Percentiles rank a stretch among this genome's conserved stretches.
These are phyloP conservation scores for Penicillium daleae DNA, from an alignment of 495 filamentous ascomycete genomes.

Conservation along the genomic window DNA sequence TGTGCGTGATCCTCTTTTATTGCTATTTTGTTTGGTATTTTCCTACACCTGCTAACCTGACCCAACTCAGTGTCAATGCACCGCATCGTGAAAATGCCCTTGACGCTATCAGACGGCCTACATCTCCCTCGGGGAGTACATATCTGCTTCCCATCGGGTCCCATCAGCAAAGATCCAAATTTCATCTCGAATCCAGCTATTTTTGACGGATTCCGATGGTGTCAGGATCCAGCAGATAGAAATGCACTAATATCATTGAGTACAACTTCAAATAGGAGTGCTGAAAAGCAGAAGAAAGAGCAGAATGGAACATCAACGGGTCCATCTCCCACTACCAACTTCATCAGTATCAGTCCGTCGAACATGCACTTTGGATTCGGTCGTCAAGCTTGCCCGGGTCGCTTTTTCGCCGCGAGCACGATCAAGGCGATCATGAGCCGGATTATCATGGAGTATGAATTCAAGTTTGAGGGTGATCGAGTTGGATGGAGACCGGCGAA, in stretches of 20 bases:
- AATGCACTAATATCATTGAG: conserved; percentile 4
- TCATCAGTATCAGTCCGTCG: conserved; percentile 26
- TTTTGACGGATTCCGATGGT: conserved; percentile 46
- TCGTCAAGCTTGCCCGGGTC: conserved; percentile 53
- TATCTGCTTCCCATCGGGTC: conserved; percentile 41
- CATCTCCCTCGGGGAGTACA: conserved; percentile 34
- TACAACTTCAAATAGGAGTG: background rate
- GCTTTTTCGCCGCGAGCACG: conserved; percentile 58
- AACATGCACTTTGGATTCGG: conserved; percentile 44
- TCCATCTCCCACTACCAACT: conserved; percentile 19
- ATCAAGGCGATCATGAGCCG: conserved; percentile 61
- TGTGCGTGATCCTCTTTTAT: conserved; percentile 20
- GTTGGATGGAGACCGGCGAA: conserved; percentile 30
- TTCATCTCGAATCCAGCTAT: conserved; percentile 24
- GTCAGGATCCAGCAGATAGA: conserved; percentile 25
- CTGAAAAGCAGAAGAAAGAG: background rate
- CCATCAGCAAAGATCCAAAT: conserved; percentile 35
- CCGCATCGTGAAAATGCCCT: conserved; percentile 29
- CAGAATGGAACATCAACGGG: background rate
- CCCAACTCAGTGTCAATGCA: conserved; percentile 32
- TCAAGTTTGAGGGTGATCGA: conserved; percentile 36
- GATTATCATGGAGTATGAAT: conserved; percentile 57
- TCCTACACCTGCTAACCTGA: background rate
- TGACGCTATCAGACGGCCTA: conserved; percentile 36
- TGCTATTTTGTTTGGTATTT: background rate